phyloP scores from a whole-genome alignment of 768 basidiomycete genomes.

The Tulasnella sp. region DNA sequence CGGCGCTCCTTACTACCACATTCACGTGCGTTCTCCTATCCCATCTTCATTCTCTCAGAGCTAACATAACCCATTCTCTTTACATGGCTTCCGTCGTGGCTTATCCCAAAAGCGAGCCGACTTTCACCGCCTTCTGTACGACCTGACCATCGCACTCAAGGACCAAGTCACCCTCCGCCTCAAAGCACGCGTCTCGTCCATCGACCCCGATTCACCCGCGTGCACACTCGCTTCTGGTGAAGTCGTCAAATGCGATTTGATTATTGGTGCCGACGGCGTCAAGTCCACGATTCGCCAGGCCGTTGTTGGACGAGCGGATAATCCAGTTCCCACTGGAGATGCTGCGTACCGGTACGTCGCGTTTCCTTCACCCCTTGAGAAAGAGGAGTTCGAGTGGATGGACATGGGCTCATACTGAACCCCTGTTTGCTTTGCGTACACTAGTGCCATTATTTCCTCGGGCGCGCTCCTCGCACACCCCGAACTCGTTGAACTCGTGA shows the following conservation, averaged over 20 bases:
- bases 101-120: slow-evolving; percentile 37
- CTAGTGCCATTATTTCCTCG: slow-evolving; percentile 43
- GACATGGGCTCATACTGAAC: too few relatives aligned
- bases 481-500: slow-evolving; percentile 44
- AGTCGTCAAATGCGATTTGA: slow-evolving; percentile 22
- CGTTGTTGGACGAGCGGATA: slow-evolving; percentile 41
- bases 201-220: slow-evolving; percentile 20
- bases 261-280: slow-evolving; percentile 38
- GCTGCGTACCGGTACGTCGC: slow-evolving; percentile 41
- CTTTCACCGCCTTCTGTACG: slow-evolving; percentile 41
- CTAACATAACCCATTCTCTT: background rate
- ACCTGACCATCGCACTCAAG: slow-evolving; percentile 30
- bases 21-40: slow-evolving; percentile 29
- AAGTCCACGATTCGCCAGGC: slow-evolving; percentile 46
- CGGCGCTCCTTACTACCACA: slow-evolving; percentile 43
- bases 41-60: background rate
- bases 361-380: background rate
- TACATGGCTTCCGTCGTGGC: too few relatives aligned
- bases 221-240: slow-evolving; percentile 22
- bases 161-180: slow-evolving; percentile 21
- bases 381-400: too few relatives aligned
- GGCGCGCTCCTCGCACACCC: slow-evolving; percentile 43
- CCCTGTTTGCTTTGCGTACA: background rate
- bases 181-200: slow-evolving; percentile 17
- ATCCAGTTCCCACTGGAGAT: slow-evolving; percentile 49